Conservation (phyloP, 2,329 filamentous ascomycete species). For the Capronia americana region DNA sequence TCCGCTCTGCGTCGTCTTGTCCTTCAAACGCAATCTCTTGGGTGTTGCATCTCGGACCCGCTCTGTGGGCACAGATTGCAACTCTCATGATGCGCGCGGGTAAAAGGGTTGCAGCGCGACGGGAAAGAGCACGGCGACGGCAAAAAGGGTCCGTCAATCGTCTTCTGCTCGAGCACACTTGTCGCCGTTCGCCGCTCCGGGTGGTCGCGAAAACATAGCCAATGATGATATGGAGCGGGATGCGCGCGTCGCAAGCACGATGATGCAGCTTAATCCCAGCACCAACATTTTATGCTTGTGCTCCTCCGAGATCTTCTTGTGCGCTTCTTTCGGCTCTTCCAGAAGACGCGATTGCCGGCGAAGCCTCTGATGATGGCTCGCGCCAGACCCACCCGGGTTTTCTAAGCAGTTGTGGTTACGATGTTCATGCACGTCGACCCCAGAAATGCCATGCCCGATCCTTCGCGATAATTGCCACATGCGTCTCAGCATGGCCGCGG, state of each 20-base stretch:
- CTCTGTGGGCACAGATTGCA: slow-evolving; percentile 1
- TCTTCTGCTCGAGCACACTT: not conserved
- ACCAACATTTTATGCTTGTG: not conserved
- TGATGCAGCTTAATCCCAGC: not conserved
- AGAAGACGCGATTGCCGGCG: slow-evolving; percentile 11
- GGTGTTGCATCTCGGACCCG: not conserved
- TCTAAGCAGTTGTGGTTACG: not conserved
- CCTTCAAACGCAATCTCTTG: not conserved
- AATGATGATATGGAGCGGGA: not conserved
- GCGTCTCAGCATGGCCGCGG: not conserved
- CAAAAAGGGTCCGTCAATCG: slow-evolving; percentile 4
- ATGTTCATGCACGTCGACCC: slow-evolving; percentile 12
- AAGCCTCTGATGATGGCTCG: slow-evolving; percentile 6
- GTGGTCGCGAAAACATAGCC: not conserved
- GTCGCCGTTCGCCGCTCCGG: not conserved
- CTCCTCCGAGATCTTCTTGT: slow-evolving; percentile 5
- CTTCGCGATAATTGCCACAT: slow-evolving; percentile 10
- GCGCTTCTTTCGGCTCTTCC: slow-evolving; percentile 14
- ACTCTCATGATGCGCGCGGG: slow-evolving; percentile 8
- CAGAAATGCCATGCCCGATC: slow-evolving; percentile 10
- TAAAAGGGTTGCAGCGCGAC: slow-evolving; percentile 6
- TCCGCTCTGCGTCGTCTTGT: not conserved
- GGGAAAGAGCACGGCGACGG: not conserved
- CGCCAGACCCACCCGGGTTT: not conserved
- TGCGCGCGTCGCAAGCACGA: not conserved